phyloP scores from a whole-genome alignment of 257 asterid species.

The Primulina eburnea region DNA sequence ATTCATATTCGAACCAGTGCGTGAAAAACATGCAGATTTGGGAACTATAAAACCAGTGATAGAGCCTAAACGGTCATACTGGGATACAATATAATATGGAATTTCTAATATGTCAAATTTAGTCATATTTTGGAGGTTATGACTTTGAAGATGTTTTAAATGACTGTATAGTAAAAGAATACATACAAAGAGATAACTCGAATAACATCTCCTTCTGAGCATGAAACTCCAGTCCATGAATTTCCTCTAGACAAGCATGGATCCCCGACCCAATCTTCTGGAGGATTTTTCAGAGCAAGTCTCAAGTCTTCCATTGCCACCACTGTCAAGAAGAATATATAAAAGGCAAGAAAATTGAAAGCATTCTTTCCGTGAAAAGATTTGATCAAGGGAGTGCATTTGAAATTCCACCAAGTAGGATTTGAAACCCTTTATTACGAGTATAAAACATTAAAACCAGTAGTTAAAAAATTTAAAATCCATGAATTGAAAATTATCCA shows the following conservation, averaged over 20 bases:
- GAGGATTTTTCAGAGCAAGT: conserved; percentile 33
- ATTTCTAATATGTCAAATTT: neutral
- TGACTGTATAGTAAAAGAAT: neutral
- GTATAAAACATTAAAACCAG: neutral
- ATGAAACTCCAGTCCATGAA: conserved; percentile 71
- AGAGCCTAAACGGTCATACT: neutral
- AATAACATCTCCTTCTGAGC: conserved; percentile 33
- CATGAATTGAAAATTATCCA: neutral
- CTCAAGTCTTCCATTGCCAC: conserved; percentile 54
- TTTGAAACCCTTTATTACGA: neutral
- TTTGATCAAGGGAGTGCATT: neutral
- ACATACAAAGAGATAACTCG: conserved; percentile 68
- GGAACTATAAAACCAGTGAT: neutral
- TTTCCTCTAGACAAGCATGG: conserved; percentile 69
- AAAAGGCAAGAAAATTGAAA: neutral
- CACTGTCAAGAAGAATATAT: conserved; percentile 37
- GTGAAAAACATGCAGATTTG: neutral
- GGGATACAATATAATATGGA: neutral
- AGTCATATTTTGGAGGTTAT: neutral
- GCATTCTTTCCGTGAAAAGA: neutral
- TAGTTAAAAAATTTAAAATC: neutral
- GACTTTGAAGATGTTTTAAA: neutral
- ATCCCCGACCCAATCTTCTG: conserved; percentile 86
- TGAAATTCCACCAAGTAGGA: neutral
- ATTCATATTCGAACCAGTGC: conserved; percentile 15